Percentiles rank a stretch among this genome's conserved stretches.
Evolutionary conservation across 257 asterid genomes (phyloP).

Genomic region (Perilla frutescens): DNA sequence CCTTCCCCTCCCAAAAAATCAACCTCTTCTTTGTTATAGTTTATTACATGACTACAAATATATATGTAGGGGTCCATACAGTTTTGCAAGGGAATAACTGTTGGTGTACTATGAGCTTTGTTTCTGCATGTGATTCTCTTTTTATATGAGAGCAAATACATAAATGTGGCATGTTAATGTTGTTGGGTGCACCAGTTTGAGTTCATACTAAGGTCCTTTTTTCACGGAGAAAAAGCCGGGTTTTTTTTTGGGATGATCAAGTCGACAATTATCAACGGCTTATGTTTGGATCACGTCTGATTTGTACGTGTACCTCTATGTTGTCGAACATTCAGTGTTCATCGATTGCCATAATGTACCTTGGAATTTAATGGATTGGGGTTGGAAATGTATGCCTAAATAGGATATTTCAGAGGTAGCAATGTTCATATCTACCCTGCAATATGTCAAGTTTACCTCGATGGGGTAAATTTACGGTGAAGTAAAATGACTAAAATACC

Average conservation of each 20-base stretch:
- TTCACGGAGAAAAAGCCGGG: neutral
- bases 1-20: neutral
- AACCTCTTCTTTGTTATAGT: neutral
- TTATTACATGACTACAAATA: constrained; percentile 3
- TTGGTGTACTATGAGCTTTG: constrained; percentile 3
- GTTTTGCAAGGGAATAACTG: constrained; percentile 10
- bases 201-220: neutral
- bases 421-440: too few relatives aligned
- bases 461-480: neutral
- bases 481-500: constrained; percentile 13
- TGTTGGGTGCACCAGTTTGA: neutral
- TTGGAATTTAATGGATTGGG: too few relatives aligned
- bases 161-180: constrained; percentile 16
- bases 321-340: too few relatives aligned
- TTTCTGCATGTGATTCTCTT: constrained; percentile 30
- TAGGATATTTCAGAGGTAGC: too few relatives aligned
- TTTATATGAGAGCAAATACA: constrained; percentile 16
- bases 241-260: neutral
- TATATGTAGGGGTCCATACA: constrained; percentile 32
- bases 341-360: too few relatives aligned
- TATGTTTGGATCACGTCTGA: neutral
- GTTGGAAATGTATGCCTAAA: too few relatives aligned
- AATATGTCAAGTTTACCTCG: too few relatives aligned
- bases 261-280: neutral
- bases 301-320: too few relatives aligned